Evolutionary conservation across 441 rosid genomes (phyloP).

Genomic region (Erodium trifolium): DNA sequence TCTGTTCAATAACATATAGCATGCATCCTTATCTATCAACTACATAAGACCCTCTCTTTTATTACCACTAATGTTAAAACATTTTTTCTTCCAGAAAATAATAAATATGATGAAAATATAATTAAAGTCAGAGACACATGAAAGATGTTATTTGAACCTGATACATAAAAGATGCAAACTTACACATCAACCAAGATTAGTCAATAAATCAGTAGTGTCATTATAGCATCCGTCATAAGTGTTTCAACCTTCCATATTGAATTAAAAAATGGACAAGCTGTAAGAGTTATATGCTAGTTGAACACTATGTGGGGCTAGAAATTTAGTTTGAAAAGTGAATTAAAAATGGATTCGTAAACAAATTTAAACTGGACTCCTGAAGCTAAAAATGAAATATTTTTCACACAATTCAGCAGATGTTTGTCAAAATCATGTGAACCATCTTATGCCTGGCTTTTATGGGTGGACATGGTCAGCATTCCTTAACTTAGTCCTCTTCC

Average conservation of each 20-base stretch:
- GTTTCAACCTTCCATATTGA: constrained; percentile 1
- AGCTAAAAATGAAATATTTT: neutral
- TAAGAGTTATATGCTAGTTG: neutral
- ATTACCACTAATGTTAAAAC: neutral
- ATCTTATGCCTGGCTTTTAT: neutral
- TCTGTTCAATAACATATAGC: neutral
- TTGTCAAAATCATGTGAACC: neutral
- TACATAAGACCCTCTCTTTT: neutral
- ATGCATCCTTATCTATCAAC: neutral
- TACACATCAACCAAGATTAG: neutral
- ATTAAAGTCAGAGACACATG: neutral
- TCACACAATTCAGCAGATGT: neutral
- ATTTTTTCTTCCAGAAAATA: neutral
- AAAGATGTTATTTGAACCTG: neutral
- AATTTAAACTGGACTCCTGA: neutral
- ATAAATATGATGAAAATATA: neutral
- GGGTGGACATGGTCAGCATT: constrained; percentile 9
- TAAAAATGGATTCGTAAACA: neutral
- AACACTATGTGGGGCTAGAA: neutral
- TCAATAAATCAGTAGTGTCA: neutral
- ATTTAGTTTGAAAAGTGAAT: neutral
- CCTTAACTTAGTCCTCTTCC: neutral
- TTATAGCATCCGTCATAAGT: neutral
- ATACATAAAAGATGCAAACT: neutral
- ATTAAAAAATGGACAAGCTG: neutral